Evolutionary conservation across 176 grass and related monocot species (phyloP), one percentile per base, ranked within the genome.

Genomic region (Oryza australiensis): DNA sequence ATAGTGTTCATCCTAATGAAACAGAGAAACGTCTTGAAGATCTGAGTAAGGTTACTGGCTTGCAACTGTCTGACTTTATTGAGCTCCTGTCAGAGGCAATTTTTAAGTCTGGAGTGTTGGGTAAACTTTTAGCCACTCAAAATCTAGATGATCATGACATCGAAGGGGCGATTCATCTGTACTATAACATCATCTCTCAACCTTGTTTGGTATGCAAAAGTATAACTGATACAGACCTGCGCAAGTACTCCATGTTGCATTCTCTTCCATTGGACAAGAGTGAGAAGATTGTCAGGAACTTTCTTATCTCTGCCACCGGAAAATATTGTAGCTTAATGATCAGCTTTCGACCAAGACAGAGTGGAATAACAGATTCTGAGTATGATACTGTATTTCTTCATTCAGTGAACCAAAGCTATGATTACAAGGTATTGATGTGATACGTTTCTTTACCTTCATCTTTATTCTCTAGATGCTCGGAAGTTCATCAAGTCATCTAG

Each of bases 311-410:
- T 74, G 84, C 86, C 57, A 98, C 95, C 4, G 87, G 85, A 42
- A 98, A 98, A 76, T 92, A 98, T 60, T 98, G 95, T 84, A 95
- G 95, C 83, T 53, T 98, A 74, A 95, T 98, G 90, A 84, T 98
- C 57, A 88, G 90, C 64, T 95, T 98, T 83, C 87, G 76, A 41
- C 87, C 88, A 81, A 86, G 75, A 74, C 64, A 91, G 24, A 48
- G 73, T 79, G 80, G 66, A 46, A 77, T 16, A 45, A 18, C 55
- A 68, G 68, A 66, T 84, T 86, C 79, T 14, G 75, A 82, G 64
- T 93, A 85, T 83, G 81, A 90, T 88, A 91, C 92, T 3, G 68
- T 93, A n/a, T 73, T 51, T 86, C 91, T 98, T 72, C 57, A 86
- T 68, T 93, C 92, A 46, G 75, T 85, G 32, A 86, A 98, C 70